A percentile compares a stretch with the other conserved stretches of the same genome.
These are phyloP conservation scores for Saccharomycopsis schoenii DNA, from an alignment of 805 yeast species.

Conservation along the genomic window DNA sequence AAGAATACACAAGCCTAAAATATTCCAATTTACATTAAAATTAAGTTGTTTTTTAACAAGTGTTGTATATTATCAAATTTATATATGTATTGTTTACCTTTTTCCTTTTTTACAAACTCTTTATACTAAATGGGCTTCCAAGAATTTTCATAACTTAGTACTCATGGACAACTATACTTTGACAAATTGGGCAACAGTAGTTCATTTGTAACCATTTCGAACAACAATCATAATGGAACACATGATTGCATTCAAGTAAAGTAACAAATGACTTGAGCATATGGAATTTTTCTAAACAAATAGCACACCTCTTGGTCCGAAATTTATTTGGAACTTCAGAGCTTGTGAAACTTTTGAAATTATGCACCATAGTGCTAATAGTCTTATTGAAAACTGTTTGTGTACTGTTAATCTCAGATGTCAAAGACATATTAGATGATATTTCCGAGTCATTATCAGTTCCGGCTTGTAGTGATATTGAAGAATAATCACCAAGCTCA, in stretches of 20 bases:
- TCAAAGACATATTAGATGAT: neutral
- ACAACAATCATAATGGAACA: slow-evolving; percentile 48
- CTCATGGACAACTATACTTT: slow-evolving; percentile 26
- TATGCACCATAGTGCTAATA: neutral
- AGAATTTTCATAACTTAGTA: too few species aligned
- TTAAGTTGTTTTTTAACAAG: too few species aligned
- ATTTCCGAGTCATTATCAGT: neutral
- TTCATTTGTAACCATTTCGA: slow-evolving; percentile 48
- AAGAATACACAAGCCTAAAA: too few species aligned
- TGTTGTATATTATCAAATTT: too few species aligned
- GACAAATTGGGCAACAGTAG: slow-evolving; percentile 54
- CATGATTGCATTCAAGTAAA: slow-evolving; percentile 50
- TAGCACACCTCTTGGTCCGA: slow-evolving; percentile 37
- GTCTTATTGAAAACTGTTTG: neutral
- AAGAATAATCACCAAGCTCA: neutral
- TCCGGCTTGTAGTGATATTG: neutral
- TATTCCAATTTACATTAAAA: too few species aligned
- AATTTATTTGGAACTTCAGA: slow-evolving; percentile 16
- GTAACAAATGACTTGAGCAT: slow-evolving; percentile 39
- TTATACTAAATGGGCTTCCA: too few species aligned
- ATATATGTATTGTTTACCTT: too few species aligned
- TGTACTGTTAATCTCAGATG: too few species aligned
- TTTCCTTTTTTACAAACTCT: too few species aligned
- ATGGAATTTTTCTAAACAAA: slow-evolving; percentile 45
- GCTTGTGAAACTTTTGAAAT: neutral